These are phyloP conservation scores for Xerocomellus intermedius DNA, from an alignment of 768 basidiomycete species.

Conservation along the genomic window DNA sequence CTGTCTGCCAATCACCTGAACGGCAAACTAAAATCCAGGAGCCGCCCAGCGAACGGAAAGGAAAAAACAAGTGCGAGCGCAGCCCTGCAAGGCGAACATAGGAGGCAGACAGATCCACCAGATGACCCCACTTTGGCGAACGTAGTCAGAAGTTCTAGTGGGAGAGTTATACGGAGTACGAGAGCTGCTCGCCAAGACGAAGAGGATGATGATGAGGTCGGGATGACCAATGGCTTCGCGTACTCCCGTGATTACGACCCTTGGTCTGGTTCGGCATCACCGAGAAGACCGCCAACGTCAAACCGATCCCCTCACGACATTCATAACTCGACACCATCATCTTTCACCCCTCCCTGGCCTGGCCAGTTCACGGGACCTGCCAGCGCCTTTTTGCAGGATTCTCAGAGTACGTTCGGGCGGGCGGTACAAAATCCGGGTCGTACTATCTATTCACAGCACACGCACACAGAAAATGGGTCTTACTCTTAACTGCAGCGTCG, in stretches of 20 bases:
- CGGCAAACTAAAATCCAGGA: slow-evolving; percentile 41
- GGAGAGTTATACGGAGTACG: slow-evolving; percentile 31
- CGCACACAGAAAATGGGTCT: slow-evolving; percentile 35
- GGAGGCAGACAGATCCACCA: slow-evolving; percentile 16
- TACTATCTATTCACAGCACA: slow-evolving; percentile 60
- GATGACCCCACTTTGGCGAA: slow-evolving; percentile 18
- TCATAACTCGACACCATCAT: slow-evolving; percentile 18
- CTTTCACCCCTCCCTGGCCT: slow-evolving; percentile 31
- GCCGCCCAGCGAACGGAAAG: slow-evolving; percentile 36
- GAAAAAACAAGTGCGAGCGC: slow-evolving; percentile 32
- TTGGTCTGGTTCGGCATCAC: slow-evolving; percentile 27
- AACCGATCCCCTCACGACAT: slow-evolving; percentile 23
- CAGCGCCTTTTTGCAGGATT: slow-evolving; percentile 48
- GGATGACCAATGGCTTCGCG: slow-evolving; percentile 23
- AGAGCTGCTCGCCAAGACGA: slow-evolving; percentile 28
- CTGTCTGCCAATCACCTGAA: slow-evolving; percentile 21
- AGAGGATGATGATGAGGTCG: slow-evolving; percentile 24
- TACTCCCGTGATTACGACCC: slow-evolving; percentile 20
- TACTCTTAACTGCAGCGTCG: slow-evolving; percentile 20
- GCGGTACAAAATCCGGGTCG: slow-evolving; percentile 52
- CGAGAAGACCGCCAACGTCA: slow-evolving; percentile 16
- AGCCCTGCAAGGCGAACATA: slow-evolving; percentile 26
- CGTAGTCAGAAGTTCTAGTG: slow-evolving; percentile 30
- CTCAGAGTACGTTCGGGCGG: slow-evolving; percentile 40
- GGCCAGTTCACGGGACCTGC: slow-evolving; percentile 48